These are phyloP conservation scores for Phytophthora lateralis DNA, from an alignment of 352 stramenopile genomes.

Conservation along the genomic window DNA sequence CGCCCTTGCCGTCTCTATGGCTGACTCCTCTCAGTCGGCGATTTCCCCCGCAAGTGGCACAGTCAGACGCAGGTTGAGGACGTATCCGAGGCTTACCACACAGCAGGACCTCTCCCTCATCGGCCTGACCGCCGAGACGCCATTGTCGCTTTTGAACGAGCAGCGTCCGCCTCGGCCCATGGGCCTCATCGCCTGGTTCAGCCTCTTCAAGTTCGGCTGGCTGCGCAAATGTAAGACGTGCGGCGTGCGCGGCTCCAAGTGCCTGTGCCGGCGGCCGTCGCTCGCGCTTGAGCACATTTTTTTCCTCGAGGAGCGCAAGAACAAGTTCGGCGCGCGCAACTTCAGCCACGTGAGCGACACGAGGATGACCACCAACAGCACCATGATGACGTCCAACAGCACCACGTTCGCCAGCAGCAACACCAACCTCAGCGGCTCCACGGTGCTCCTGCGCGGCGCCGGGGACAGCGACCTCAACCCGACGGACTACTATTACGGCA, in stretches of 20 bases:
- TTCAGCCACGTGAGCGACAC: conserved; percentile 83
- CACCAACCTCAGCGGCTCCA: conserved; percentile 29
- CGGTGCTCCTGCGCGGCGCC: conserved; percentile 42
- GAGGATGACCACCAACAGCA: conserved; percentile 48
- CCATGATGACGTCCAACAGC: conserved; percentile 49
- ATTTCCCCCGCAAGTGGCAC: conserved; percentile 9
- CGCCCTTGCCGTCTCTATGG: conserved; percentile 21
- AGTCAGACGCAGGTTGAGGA: background rate
- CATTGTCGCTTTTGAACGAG: conserved; percentile 24
- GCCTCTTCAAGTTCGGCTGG: conserved; percentile 70
- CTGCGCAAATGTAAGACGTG: conserved; percentile 71
- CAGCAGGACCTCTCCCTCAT: background rate
- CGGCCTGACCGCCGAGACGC: background rate
- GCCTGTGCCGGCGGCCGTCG: conserved; percentile 68
- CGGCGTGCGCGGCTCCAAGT: conserved; percentile 66
- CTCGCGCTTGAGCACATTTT: conserved; percentile 83
- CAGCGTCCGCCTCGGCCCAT: conserved; percentile 30
- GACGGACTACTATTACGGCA: conserved; percentile 30
- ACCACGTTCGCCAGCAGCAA: conserved; percentile 40
- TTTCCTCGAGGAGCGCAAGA: conserved; percentile 84
- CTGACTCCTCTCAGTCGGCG: conserved; percentile 26
- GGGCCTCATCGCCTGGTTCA: conserved; percentile 66
- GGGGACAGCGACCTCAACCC: conserved; percentile 43
- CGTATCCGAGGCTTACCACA: conserved; percentile 26
- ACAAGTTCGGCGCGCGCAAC: conserved; percentile 77